Base-by-base conservation (phyloP, 2,329 filamentous ascomycete genomes). In the Rhynchosporium graminicola region DNA sequence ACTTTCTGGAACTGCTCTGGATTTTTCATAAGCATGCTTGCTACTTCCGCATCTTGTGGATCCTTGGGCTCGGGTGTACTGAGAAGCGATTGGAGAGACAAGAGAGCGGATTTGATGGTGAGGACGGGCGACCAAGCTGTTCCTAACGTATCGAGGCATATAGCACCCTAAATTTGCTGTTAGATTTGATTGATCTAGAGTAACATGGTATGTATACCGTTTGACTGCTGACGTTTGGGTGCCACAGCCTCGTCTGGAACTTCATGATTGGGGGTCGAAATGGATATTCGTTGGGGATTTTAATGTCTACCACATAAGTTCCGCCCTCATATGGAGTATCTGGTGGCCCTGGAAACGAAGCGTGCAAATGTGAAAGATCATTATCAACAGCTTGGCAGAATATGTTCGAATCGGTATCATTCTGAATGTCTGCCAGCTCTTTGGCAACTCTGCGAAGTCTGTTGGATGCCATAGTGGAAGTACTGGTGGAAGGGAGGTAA, bases 11-110 rank as follows among this genome's bases (percentile, higher is more conserved):
- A 98, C 61, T 87, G 85, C 54, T 90, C 85, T 0, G 91, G 92
- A 52, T 90, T 84, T 2, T 87, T 84, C 63, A 96, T 81, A 72
- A 98, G 82, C 91, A 97, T 96, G 72, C 84, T 87, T 29, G 95
- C 95, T 0, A 98, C 95, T 76, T 97, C 92, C 45, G 93, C 93
- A 73, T 99, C 95, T 79, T 99, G 95, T 0, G 95, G 95, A 69
- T 99, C 95, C 71, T 94, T 96, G 0, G 95, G 94, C 75, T 99
- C 96, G 3, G 95, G 95, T 20, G 88, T 91, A 77, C 92, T 92
- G 72, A 99, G 90, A 20, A 99, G 86, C 69, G 93, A 94, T 76
- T 97, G 93, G 38, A 99, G 83, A 33, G 93, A 97, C 63, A 99
- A 87, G 51, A 99, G 85, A 43, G 94, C 92, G 26, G 92, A 96